Base-by-base conservation (phyloP, 306 rosid genomes). In the Cucurbita pepo region DNA sequence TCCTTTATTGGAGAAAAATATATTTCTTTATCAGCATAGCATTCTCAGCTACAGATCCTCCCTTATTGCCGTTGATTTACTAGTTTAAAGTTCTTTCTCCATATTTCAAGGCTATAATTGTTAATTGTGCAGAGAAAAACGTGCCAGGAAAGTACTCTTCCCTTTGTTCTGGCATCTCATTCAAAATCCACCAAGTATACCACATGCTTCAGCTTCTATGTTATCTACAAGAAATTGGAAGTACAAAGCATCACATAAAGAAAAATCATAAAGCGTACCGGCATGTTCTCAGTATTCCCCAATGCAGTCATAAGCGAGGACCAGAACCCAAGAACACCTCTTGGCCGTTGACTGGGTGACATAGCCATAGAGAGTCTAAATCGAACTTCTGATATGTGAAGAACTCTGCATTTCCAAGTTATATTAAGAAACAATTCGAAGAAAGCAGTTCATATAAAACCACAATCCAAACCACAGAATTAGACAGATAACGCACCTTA, bases 301-400 rank as follows among this genome's bases (percentile, higher is more conserved):
- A 94, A 80, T 43, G 99, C 99, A 78, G 99, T 94, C 99, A 94
- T 94, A 78, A 94, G 88, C 70, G 99, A 94, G 74, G 99, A 90
- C 97, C 97, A 94, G 79, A 94, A 94, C 52, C 99, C 99, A 74
- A 94, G 97, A 45, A 91, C 97, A 47, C 97, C 97, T 76, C 89
- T 86, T 30, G 96, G 97, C 61, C 97, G 91, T 79, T 89, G 97
- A 81, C 95, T 82, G 65, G 96, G 97, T 50, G 96, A 89, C 97
- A 91, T 91, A 51, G 91, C 81, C 97, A 91, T 91, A 2, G 97
- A 87, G 69, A 91, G 90, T 85, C 80, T 89, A 81, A 91, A 88
- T 60, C 97, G 91, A 82, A 91, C 85, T 87, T 91, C 97, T 75
- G 96, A 89, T 60, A 85, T 86, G 80, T 84, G 85, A 56, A 91